Evolutionary conservation across 2,329 filamentous ascomycete genomes (phyloP).

Genomic region (Fusarium albosuccineum): DNA sequence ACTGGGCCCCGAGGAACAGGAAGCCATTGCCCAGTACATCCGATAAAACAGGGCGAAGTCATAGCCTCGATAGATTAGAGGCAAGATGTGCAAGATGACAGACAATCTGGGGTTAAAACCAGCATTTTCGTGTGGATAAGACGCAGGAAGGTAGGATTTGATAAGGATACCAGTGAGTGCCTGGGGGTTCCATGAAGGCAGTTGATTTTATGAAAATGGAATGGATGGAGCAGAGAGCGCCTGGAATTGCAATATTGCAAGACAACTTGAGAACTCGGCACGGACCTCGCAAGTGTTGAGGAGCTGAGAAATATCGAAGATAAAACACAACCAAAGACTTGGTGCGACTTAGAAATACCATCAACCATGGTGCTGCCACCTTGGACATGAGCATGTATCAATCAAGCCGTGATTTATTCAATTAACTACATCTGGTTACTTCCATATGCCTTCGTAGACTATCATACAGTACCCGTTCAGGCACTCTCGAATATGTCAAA

Average conservation of each 20-base stretch:
- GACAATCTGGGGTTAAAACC: neutral
- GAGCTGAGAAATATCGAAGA: neutral
- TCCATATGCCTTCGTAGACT: neutral
- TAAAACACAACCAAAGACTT: neutral
- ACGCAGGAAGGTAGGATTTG: slow-evolving; percentile 8
- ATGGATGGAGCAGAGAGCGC: slow-evolving; percentile 3
- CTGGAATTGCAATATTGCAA: slow-evolving; percentile 12
- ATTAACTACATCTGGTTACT: neutral
- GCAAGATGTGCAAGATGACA: slow-evolving; percentile 16
- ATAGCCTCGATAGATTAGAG: neutral
- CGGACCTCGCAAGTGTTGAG: too few relatives aligned
- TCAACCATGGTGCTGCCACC: neutral
- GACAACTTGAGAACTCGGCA: slow-evolving; percentile 10
- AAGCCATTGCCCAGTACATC: slow-evolving; percentile 66
- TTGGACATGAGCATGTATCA: neutral
- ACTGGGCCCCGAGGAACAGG: slow-evolving; percentile 71
- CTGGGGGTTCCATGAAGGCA: slow-evolving; percentile 15
- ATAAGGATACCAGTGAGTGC: slow-evolving; percentile 34
- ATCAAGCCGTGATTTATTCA: neutral
- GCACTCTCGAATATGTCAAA: neutral
- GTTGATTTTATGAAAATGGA: slow-evolving; percentile 15
- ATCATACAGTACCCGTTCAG: neutral
- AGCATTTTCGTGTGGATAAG: neutral
- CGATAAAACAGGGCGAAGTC: slow-evolving; percentile 44
- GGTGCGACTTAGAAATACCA: neutral